Conservation (phyloP, 2,329 filamentous ascomycete species). For the Diplodia sapinea region DNA sequence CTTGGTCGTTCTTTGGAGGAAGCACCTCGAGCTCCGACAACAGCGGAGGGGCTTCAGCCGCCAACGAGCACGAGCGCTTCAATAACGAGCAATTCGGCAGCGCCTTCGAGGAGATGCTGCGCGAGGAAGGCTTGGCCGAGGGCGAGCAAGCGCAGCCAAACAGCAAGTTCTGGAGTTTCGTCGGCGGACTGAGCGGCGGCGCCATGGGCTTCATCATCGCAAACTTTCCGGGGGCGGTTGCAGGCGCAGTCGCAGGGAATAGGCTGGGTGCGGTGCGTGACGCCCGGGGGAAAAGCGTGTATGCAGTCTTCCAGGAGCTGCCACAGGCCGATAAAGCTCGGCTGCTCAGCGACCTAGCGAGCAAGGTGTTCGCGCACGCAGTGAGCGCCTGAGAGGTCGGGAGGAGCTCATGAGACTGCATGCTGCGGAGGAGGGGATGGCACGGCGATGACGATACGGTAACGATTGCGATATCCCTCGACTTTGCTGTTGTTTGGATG, state of each 20-base stretch:
- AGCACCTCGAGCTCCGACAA: slow-evolving; percentile 33
- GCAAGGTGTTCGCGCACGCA: slow-evolving; percentile 83
- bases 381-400: slow-evolving; percentile 49
- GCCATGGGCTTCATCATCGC: slow-evolving; percentile 94
- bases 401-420: background rate
- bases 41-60: slow-evolving; percentile 42
- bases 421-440: too few species aligned
- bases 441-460: slow-evolving; percentile 7
- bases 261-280: slow-evolving; percentile 88
- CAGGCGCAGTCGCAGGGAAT: slow-evolving; percentile 91
- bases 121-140: slow-evolving; percentile 72
- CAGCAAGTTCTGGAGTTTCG: slow-evolving; percentile 80
- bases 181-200: slow-evolving; percentile 85
- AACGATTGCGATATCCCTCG: slow-evolving; percentile 29
- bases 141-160: slow-evolving; percentile 65
- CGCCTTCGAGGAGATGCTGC: slow-evolving; percentile 61
- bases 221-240: slow-evolving; percentile 86
- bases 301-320: slow-evolving; percentile 86
- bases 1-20: slow-evolving; percentile 74
- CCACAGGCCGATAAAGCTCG: slow-evolving; percentile 81
- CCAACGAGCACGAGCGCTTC: slow-evolving; percentile 60
- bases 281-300: slow-evolving; percentile 92
- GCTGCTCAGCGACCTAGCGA: slow-evolving; percentile 81
- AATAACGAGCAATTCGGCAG: slow-evolving; percentile 85
- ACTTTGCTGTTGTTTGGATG: background rate